Evolutionary conservation across 148 eudicot species (phyloP).

Genomic region (Vaccinium myrtillus): DNA sequence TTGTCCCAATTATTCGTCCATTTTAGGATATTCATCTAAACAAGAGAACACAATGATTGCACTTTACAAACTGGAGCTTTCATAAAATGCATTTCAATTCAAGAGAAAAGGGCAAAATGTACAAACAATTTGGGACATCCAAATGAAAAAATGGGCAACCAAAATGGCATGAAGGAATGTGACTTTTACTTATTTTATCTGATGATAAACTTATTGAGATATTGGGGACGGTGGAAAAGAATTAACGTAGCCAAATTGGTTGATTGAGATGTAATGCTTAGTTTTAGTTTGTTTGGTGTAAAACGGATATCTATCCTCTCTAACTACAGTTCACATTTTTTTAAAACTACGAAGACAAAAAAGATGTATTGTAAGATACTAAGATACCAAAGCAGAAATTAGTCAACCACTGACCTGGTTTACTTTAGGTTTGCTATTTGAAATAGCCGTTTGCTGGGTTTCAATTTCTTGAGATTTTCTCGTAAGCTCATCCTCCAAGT

Average conservation of each 20-base stretch:
- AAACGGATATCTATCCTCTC: background rate
- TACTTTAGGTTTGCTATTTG: slow-evolving; percentile 38
- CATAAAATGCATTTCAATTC: background rate
- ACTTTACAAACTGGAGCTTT: background rate
- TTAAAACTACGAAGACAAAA: background rate
- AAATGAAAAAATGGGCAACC: background rate
- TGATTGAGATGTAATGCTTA: background rate
- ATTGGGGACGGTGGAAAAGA: background rate
- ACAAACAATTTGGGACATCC: background rate
- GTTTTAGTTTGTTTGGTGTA: background rate
- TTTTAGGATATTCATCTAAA: background rate
- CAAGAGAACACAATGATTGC: background rate
- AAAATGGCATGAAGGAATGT: background rate
- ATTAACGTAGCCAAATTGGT: background rate
- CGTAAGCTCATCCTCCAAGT: slow-evolving; percentile 49
- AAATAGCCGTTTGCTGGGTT: slow-evolving; percentile 32
- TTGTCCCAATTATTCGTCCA: background rate
- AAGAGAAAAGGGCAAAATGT: background rate
- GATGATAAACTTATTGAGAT: background rate
- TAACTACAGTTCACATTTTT: background rate
- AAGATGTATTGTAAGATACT: background rate
- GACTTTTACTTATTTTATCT: background rate
- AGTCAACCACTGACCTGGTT: slow-evolving; percentile 40
- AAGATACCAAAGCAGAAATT: background rate
- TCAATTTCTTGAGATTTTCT: slow-evolving; percentile 41